Base-by-base conservation (phyloP, 768 basidiomycete genomes). In the Sutorius australiensis region DNA sequence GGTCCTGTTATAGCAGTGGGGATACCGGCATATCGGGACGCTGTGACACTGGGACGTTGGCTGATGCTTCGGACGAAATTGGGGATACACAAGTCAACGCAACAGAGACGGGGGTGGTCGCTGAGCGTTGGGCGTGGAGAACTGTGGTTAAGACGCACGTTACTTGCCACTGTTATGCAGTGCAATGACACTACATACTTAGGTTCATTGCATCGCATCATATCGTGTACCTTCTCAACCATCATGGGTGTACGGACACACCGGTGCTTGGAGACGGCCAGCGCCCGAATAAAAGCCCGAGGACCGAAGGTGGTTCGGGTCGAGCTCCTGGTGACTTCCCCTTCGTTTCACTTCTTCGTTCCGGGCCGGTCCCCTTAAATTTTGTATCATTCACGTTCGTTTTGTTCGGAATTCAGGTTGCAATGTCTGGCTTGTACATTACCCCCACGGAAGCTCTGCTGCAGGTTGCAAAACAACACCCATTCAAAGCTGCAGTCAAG, bases 401-500 rank as follows among this genome's bases (percentile, higher is more conserved):
- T 57, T 55, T 34, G 37, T 17, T 41, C 6, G 3, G 47, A 36
- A 3, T 17, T 36, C 24, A 54, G 27, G 14, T 19, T 34, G 53
- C 14, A 10, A 58, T 60, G 65, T 61, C 55, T 28, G 45, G 39
- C 54, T 49, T 44, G 24, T 56, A 51, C 31, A 24, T 57, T 37
- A 68, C 67, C 14, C 67, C 67, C 21, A 68, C 67, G 38, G 67
- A 68, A 48, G 67, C 61, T 21, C 67, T 68, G 37, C 56, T 68
- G 40, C 61, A 66, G 43, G 67, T 66, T 38, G 65, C 67, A 50
- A 61, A 56, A 56, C 53, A 62, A 27, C 58, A 68, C 48, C 67
- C 67, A 14, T 60, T 49, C 49, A 54, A 50, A 28, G 10, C 30
- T 42, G 67, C 65, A 10, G 60, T 68, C 36, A 60, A 52, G 31